Base-by-base conservation (phyloP, 495 filamentous ascomycete species). In the Lasiosphaeria hispida region DNA sequence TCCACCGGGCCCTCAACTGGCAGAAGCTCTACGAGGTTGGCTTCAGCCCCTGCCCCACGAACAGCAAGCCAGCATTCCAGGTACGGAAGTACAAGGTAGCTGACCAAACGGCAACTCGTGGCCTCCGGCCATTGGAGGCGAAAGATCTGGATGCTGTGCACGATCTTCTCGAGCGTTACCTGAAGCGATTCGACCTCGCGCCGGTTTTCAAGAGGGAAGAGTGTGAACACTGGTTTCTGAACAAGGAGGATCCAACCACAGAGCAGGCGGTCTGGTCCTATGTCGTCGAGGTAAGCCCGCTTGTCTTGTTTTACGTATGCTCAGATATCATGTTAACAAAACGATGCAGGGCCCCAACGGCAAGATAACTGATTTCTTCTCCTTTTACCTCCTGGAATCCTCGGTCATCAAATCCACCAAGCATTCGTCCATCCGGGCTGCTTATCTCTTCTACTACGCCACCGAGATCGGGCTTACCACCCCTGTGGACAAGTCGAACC, bases 401-500 rank as follows among this genome's bases (percentile, higher is more conserved):
- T 91, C 90, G 2, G 90, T 96, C 47, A 92, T 97, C 54, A 78
- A 84, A 39, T 83, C 89, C 65, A 75, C 80, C 17, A 92, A 93
- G 70, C 84, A 96, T 72, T 78, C 85, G 3, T 74, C 79, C 43
- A 82, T 98, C 61, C 84, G 85, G 37, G 95, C 92, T 4, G 94
- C 94, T 17, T 98, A 98, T 65, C 80, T 97, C 19, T 98, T 90
- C 75, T 98, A 98, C 75, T 97, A 97, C 63, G 94, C 91, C 18
- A 87, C 88, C 18, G 92, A 97, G 66, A 76, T 82, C 1, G 94
- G 87, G 4, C 89, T 97, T 63, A 70, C 73, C 0, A 70, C 72
- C 15, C 78, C 85, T 30, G 53, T 72, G 35, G 69, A 79, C 50
- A 77, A 74, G 58, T 72, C 81, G 36, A 80, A 80, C 11, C 76